Percentiles rank a stretch among this genome's conserved stretches.
Conservation (phyloP, 495 filamentous ascomycete genomes). For the Viridothelium virens region DNA sequence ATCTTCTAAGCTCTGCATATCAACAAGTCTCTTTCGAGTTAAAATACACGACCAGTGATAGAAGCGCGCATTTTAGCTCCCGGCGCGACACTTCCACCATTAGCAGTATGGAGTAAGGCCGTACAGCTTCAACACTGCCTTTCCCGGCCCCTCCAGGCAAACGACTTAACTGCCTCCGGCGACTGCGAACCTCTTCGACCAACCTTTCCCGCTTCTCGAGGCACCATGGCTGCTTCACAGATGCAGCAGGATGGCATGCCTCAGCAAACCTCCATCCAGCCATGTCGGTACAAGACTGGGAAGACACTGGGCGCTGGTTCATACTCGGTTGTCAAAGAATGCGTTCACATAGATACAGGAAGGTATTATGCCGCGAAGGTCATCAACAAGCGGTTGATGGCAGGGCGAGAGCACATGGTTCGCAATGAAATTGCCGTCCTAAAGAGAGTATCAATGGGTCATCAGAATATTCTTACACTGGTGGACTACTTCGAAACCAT, state of each 20-base stretch:
- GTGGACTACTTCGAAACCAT: slow-evolving; percentile 99
- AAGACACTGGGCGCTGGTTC: slow-evolving; percentile 94
- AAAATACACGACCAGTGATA: slow-evolving; percentile 3
- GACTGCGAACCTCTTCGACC: neutral
- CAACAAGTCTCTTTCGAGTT: neutral
- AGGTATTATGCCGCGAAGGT: slow-evolving; percentile 98
- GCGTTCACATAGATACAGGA: slow-evolving; percentile 96
- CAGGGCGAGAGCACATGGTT: slow-evolving; percentile 97
- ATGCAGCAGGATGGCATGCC: neutral
- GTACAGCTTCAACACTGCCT: neutral
- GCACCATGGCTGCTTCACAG: neutral
- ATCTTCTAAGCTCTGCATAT: neutral
- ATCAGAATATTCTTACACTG: slow-evolving; percentile 93
- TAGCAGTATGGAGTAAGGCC: neutral
- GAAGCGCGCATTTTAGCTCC: neutral
- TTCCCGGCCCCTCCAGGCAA: neutral
- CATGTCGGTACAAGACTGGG: slow-evolving; percentile 92
- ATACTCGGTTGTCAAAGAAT: slow-evolving; percentile 99
- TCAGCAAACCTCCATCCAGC: slow-evolving; percentile 43
- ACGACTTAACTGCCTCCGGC: neutral
- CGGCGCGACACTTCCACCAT: neutral
- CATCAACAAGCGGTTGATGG: slow-evolving; percentile 98
- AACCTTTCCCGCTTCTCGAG: neutral
- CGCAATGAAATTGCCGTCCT: slow-evolving; percentile 97
- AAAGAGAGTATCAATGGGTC: slow-evolving; percentile 94